Conservation (phyloP, 495 filamentous ascomycete species). For the Penicillium ucsense region DNA sequence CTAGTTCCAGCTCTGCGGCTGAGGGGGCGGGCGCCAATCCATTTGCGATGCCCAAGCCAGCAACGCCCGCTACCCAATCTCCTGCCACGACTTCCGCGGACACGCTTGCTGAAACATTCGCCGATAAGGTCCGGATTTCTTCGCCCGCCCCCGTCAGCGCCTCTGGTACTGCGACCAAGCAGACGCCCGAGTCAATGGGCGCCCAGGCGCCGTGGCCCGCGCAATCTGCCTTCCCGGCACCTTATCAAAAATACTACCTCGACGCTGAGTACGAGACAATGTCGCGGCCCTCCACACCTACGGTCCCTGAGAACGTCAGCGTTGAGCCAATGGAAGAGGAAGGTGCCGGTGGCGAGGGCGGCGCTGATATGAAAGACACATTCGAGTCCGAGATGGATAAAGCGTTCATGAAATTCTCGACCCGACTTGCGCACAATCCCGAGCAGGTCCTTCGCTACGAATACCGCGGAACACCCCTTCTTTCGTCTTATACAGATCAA, state of each 20-base stretch:
- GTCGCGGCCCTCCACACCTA: conserved; percentile 35
- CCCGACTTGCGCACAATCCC: conserved; percentile 79
- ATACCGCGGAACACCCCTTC: conserved; percentile 66
- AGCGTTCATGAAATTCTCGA: conserved; percentile 83
- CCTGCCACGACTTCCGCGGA: conserved; percentile 14
- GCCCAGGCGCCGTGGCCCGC: conserved; percentile 62
- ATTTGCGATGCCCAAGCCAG: conserved; percentile 34
- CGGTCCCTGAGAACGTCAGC: conserved; percentile 38
- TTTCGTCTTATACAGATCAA: conserved; percentile 68
- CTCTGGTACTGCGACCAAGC: conserved; percentile 22
- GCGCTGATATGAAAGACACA: conserved; percentile 67
- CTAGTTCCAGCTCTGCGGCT: conserved; percentile 13
- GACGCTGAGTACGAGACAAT: conserved; percentile 91
- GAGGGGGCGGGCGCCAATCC: conserved; percentile 30
- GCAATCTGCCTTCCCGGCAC: conserved; percentile 47
- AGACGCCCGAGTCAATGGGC: conserved; percentile 21
- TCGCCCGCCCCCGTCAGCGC: conserved; percentile 21
- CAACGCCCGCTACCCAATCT: conserved; percentile 13
- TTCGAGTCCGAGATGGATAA: conserved; percentile 80
- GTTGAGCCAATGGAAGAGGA: conserved; percentile 49
- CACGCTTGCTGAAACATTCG: conserved; percentile 62
- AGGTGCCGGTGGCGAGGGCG: conserved; percentile 31
- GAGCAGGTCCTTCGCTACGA: conserved; percentile 93
- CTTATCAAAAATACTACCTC: conserved; percentile 71
- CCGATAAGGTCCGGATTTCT: conserved; percentile 50